Evolutionary conservation across 2,329 filamentous ascomycete genomes (phyloP), one percentile per base, ranked within the genome.

Genomic region (Arthrocladium fulminans): DNA sequence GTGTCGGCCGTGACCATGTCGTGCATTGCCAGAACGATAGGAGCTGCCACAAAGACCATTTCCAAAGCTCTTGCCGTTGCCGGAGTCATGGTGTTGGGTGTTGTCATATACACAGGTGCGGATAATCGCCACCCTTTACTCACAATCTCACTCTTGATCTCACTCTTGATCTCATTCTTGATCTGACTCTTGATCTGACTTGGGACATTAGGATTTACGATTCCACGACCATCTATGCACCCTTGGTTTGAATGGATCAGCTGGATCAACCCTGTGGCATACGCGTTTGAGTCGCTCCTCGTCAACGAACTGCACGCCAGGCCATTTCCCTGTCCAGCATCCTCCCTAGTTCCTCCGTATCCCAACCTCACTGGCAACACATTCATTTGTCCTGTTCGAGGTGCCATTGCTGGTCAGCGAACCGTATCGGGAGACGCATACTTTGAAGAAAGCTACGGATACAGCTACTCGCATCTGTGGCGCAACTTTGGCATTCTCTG

Each of bases 401-500:
- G 81, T 2, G 77, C 73, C 39, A 64, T 58, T 7, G 73, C 77
- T 0, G 76, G 78, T 1, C 67, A 67, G 5, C 65, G 72, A 0
- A 64, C 67, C 2, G 79, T 84, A 1, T 61, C 62, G 29, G 80
- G 81, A 2, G 65, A 71, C 0, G 67, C 69, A 41, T 83, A 81
- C 55, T 78, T 81, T n/a, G 37, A 67, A 12, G 63, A 69, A 1
- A 71, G 74, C 0, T 83, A 72, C 55, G 69, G 66, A 0, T 83
- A 83, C 56, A 73, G 67, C 1, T 66, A 75, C 9, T 63, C 69
- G 1, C 79, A 83, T 56, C 60, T 83, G 0, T 84, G 81, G 81
- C 70, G 80, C 1, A 88, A 92, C 65, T 86, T 84, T 63, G 86
- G 85, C 1, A 92, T 95, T 54, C 81, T 94, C 51, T 62, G 88